Conservation (phyloP, 345 rosid genomes). For the Populus alba region DNA sequence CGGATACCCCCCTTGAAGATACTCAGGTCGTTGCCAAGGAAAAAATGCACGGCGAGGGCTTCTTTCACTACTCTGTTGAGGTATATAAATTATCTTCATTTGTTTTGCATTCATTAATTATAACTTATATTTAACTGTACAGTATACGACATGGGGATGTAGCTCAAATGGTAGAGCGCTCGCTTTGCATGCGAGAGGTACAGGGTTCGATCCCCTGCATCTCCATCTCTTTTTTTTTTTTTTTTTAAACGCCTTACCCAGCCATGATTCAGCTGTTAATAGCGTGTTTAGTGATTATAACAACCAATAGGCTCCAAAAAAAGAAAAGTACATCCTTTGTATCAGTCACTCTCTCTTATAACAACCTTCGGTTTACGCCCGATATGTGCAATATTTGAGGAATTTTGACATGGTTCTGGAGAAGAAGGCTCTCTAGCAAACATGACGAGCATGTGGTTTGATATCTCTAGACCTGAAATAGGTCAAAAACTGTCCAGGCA, state of each 20-base stretch:
- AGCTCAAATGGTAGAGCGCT: conserved; percentile 96
- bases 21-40: conserved; percentile 38
- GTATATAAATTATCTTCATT: background rate
- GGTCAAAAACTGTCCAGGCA: conserved; percentile 77
- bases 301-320: no score
- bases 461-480: conserved; percentile 61
- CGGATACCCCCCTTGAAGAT: conserved; percentile 53
- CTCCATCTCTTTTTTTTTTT: conserved; percentile 32
- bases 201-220: conserved; percentile 89
- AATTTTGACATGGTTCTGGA: no score
- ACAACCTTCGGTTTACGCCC: no score
- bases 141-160: conserved; percentile 43
- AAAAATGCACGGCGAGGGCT: conserved; percentile 64
- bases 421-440: no score
- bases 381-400: no score
- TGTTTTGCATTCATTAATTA: no score
- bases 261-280: no score
- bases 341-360: no score
- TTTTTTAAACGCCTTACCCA: no score
- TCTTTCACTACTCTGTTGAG: conserved; percentile 54
- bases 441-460: conserved; percentile 34
- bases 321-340: no score
- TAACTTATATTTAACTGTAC: no score
- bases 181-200: conserved; percentile 96
- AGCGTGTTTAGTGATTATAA: no score